phyloP scores from a whole-genome alignment of 805 yeast genomes.

The Jamesozyma hellenica region DNA sequence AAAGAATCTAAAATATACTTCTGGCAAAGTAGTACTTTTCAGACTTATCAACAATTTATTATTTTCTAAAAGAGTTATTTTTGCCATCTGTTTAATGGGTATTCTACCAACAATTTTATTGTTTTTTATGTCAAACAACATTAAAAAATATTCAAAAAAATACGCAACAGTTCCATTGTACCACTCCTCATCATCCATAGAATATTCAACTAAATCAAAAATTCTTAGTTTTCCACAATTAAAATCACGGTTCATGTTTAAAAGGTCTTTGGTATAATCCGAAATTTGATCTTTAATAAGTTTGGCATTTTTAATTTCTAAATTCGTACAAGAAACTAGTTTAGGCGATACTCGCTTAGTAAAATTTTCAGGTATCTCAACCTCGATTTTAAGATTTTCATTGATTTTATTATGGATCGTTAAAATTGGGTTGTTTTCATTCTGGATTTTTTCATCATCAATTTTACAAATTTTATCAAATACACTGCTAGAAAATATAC shows the following conservation, averaged over 20 bases:
- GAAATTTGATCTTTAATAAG: neutral
- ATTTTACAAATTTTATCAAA: neutral
- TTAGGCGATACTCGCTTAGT: too few relatives aligned
- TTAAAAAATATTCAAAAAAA: constrained; percentile 11
- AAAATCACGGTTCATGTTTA: constrained; percentile 1
- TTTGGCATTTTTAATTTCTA: neutral
- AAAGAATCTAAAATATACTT: constrained; percentile 28
- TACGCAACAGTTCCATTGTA: constrained; percentile 17
- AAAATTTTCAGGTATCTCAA: neutral
- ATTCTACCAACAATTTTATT: constrained; percentile 34
- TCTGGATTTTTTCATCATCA: too few relatives aligned
- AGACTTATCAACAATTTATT: constrained; percentile 30
- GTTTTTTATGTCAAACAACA: constrained; percentile 15
- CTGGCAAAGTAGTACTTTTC: constrained; percentile 36
- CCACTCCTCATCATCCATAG: constrained; percentile 38
- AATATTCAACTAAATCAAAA: constrained; percentile 35
- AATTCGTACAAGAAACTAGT: neutral
- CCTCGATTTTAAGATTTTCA: neutral
- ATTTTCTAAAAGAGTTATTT: constrained; percentile 21
- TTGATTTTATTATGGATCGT: neutral
- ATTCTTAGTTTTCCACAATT: constrained; percentile 16
- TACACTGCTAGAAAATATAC: neutral
- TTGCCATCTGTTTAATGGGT: constrained; percentile 29
- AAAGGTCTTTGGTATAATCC: neutral
- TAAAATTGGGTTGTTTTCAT: neutral